Percentiles rank a stretch among this genome's conserved stretches.
These are phyloP conservation scores for Plasmodium gonderi DNA, from an alignment of 169 alveolate species.

Conservation along the genomic window DNA sequence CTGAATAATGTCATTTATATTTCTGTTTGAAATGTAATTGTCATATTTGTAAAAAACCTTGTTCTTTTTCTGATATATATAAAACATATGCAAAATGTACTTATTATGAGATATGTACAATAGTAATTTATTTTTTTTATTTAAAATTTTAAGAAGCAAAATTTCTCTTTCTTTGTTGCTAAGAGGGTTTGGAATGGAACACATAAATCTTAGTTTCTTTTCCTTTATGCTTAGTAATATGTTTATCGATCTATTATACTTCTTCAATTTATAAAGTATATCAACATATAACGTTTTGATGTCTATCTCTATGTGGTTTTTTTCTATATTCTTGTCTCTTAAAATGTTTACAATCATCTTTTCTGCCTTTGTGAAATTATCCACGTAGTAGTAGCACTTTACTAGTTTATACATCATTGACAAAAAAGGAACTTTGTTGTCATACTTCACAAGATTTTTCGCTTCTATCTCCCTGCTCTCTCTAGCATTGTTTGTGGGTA, in stretches of 20 bases:
- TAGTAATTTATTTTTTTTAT: constrained; percentile 52
- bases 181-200: constrained; percentile 62
- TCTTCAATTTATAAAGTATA: constrained; percentile 51
- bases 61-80: constrained; percentile 16
- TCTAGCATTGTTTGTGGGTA: no score
- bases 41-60: constrained; percentile 16
- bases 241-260: constrained; percentile 38
- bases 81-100: constrained; percentile 57
- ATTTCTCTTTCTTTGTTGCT: constrained; percentile 71
- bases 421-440: constrained; percentile 5
- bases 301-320: constrained; percentile 53
- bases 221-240: constrained; percentile 60
- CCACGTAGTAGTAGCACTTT: constrained; percentile 52
- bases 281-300: constrained; percentile 41
- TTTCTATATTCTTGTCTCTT: constrained; percentile 6
- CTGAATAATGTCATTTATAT: constrained; percentile 47
- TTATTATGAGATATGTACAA: constrained; percentile 52
- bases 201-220: constrained; percentile 39
- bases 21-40: constrained; percentile 4
- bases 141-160: constrained; percentile 27
- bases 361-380: constrained; percentile 44
- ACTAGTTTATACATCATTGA: constrained; percentile 23
- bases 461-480: not conserved
- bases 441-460: not conserved
- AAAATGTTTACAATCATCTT: constrained; percentile 29